A percentile compares a stretch with the other conserved stretches of the same genome.
Evolutionary conservation across 306 rosid species (phyloP).

Genomic region (Amphicarpaea edgeworthii): DNA sequence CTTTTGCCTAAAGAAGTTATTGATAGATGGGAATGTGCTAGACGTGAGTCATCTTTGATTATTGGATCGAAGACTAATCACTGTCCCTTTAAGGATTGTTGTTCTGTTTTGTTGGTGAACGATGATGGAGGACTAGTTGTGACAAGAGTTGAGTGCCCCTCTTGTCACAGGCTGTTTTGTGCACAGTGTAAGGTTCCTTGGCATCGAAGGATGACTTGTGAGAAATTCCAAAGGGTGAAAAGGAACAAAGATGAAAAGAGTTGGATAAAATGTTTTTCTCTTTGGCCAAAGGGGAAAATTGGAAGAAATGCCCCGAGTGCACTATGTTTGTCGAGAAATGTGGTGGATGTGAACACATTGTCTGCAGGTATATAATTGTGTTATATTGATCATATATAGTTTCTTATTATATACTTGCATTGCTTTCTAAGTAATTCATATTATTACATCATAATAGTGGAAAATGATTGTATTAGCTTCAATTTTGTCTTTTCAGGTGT

Average conservation of each 20-base stretch:
- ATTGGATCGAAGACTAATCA: not conserved
- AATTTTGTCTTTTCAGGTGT: slow-evolving; percentile 25
- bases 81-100: slow-evolving; percentile 39
- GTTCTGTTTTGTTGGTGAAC: slow-evolving; percentile 37
- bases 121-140: not conserved
- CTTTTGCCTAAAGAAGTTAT: no score
- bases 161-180: slow-evolving; percentile 38
- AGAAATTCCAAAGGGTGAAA: not conserved
- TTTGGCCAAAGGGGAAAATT: not conserved
- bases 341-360: slow-evolving; percentile 29
- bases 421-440: not conserved
- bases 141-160: slow-evolving; percentile 35
- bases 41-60: no score
- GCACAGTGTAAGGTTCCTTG: slow-evolving; percentile 45
- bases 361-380: slow-evolving; percentile 13
- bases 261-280: slow-evolving; percentile 4
- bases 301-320: slow-evolving; percentile 38
- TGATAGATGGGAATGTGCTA: no score
- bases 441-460: not conserved
- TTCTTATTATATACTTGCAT: no score
- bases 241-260: not conserved
- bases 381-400: not conserved
- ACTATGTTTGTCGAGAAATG: slow-evolving; percentile 12
- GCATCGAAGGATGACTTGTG: slow-evolving; percentile 8
- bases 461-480: not conserved